A percentile compares a stretch with the other conserved stretches of the same genome.
Evolutionary conservation across 1,139 yeast genomes (phyloP).

Genomic region (Hyphopichia buzzinii): DNA sequence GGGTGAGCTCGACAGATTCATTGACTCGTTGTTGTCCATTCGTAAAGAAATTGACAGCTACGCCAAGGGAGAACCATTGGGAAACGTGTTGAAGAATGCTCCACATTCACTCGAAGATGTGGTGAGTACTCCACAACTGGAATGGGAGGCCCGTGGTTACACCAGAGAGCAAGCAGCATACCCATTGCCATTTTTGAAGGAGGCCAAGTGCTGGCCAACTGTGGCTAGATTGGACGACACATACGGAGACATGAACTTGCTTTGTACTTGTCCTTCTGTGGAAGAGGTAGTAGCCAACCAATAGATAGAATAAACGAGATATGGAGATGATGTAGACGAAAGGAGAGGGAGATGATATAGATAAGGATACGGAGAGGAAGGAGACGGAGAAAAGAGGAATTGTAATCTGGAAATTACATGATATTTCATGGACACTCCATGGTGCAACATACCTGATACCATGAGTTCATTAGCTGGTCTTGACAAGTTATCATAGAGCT

Average conservation of each 20-base stretch:
- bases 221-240: slow-evolving; percentile 92
- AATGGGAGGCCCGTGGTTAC: slow-evolving; percentile 82
- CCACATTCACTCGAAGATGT: slow-evolving; percentile 89
- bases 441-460: no score
- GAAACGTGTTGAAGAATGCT: slow-evolving; percentile 78
- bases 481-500: no score
- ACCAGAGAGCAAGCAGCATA: slow-evolving; percentile 92
- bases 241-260: slow-evolving; percentile 87
- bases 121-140: slow-evolving; percentile 52
- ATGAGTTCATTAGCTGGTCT: no score
- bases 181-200: slow-evolving; percentile 72
- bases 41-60: slow-evolving; percentile 80
- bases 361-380: no score
- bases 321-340: no score
- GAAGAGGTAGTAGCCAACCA: slow-evolving; percentile 60
- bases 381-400: no score
- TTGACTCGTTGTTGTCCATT: slow-evolving; percentile 81
- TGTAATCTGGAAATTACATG: no score
- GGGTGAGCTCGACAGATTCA: slow-evolving; percentile 85
- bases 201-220: slow-evolving; percentile 90
- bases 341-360: no score
- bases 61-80: slow-evolving; percentile 63
- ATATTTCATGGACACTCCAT: no score
- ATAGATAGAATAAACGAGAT: no score
- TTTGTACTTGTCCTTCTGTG: slow-evolving; percentile 90